phyloP scores from a whole-genome alignment of 345 rosid genomes.

The Pistacia vera region DNA sequence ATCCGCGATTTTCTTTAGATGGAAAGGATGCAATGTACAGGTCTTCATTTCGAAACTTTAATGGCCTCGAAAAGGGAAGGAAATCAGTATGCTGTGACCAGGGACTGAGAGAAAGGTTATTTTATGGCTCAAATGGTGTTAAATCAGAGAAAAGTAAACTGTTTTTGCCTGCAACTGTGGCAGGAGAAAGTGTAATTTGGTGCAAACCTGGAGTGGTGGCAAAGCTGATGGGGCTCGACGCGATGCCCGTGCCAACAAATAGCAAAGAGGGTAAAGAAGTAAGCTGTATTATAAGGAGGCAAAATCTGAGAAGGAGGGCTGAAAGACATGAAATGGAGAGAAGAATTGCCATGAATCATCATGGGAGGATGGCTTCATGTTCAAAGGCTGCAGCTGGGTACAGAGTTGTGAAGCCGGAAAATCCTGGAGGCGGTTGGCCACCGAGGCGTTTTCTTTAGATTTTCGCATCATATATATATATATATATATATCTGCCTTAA shows the following conservation, averaged over 20 bases:
- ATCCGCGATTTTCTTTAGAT: slow-evolving; percentile 91
- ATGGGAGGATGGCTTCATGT: slow-evolving; percentile 27
- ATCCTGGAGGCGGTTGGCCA: slow-evolving; percentile 42
- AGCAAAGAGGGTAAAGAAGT: slow-evolving; percentile 27
- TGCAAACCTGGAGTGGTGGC: slow-evolving; percentile 93
- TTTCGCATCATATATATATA: neutral
- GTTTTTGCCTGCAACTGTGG: slow-evolving; percentile 40
- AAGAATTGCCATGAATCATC: slow-evolving; percentile 21
- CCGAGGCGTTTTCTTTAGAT: slow-evolving; percentile 43
- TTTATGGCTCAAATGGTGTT: neutral
- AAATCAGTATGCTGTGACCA: slow-evolving; percentile 43
- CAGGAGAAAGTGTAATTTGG: slow-evolving; percentile 76
- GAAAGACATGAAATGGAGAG: slow-evolving; percentile 45
- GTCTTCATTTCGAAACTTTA: slow-evolving; percentile 60
- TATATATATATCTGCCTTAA: too few relatives aligned
- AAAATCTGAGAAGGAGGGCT: slow-evolving; percentile 49
- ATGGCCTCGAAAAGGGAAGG: slow-evolving; percentile 25
- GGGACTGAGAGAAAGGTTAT: slow-evolving; percentile 24
- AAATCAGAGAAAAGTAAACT: slow-evolving; percentile 17
- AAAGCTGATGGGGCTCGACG: slow-evolving; percentile 88
- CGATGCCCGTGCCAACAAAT: slow-evolving; percentile 61
- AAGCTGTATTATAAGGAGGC: slow-evolving; percentile 43
- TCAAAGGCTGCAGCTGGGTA: slow-evolving; percentile 28
- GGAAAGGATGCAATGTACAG: slow-evolving; percentile 93
- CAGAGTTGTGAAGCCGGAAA: slow-evolving; percentile 32